phyloP scores from a whole-genome alignment of 177 flowering plant genomes.

The Telopea speciosissima region DNA sequence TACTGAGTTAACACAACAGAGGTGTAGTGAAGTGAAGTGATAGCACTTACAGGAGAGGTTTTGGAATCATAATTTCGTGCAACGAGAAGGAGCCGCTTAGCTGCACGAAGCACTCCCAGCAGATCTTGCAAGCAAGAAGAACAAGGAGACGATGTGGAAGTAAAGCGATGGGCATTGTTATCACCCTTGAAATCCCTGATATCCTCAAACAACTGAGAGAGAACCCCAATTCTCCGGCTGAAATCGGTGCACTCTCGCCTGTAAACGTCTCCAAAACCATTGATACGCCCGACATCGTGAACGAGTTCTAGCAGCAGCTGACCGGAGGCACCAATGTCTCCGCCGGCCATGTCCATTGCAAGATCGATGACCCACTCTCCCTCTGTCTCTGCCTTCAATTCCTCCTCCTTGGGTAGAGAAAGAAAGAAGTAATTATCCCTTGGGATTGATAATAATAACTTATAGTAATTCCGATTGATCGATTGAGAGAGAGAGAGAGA shows the following conservation, averaged over 20 bases:
- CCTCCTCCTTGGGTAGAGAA: too few species aligned
- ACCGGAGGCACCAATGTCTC: constrained; percentile 9
- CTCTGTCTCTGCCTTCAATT: neutral
- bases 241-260: constrained; percentile 74
- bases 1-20: too few species aligned
- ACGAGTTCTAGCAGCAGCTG: constrained; percentile 34
- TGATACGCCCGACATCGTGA: constrained; percentile 31
- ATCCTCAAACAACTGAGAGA: constrained; percentile 80
- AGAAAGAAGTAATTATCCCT: too few species aligned
- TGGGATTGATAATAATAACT: neutral
- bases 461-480: neutral
- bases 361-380: neutral
- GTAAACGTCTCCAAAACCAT: constrained; percentile 24
- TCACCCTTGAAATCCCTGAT: constrained; percentile 35
- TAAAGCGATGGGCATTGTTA: constrained; percentile 9
- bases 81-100: constrained; percentile 41
- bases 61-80: constrained; percentile 30
- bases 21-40: too few species aligned
- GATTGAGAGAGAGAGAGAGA: constrained; percentile 6
- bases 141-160: constrained; percentile 10
- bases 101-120: constrained; percentile 37
- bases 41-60: constrained; percentile 29
- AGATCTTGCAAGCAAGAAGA: constrained; percentile 38
- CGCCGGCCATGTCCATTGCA: constrained; percentile 14
- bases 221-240: constrained; percentile 51